phyloP scores from a whole-genome alignment of 2,329 filamentous ascomycete species.

The Dothiorella sarmentorum region DNA sequence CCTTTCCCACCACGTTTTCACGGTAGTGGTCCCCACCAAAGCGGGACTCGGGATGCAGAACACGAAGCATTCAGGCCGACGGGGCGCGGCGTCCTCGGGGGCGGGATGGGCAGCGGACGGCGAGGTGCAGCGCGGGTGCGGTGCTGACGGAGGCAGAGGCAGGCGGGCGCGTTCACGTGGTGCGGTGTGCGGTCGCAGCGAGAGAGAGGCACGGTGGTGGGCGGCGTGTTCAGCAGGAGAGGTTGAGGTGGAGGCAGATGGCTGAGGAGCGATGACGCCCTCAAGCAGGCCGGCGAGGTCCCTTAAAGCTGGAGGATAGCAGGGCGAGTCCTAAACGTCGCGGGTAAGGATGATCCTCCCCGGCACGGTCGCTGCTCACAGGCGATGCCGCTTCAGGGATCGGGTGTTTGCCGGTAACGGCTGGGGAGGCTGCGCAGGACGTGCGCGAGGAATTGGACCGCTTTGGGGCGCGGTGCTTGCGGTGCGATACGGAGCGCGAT shows the following conservation, averaged over 20 bases:
- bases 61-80: slow-evolving; percentile 16
- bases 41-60: slow-evolving; percentile 17
- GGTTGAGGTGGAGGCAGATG: background rate
- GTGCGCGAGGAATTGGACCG: slow-evolving; percentile 15
- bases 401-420: slow-evolving; percentile 17
- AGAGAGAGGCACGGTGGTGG: background rate
- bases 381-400: slow-evolving; percentile 19
- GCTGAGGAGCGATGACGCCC: slow-evolving; percentile 13
- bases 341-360: slow-evolving; percentile 17
- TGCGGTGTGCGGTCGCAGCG: background rate
- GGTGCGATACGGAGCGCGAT: slow-evolving; percentile 12
- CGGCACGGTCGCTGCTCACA: slow-evolving; percentile 7
- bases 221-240: background rate
- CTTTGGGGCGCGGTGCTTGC: slow-evolving; percentile 10
- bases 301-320: slow-evolving; percentile 16
- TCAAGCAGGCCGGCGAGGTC: slow-evolving; percentile 13
- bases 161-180: slow-evolving; percentile 8
- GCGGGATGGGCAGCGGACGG: background rate
- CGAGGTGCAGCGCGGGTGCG: background rate
- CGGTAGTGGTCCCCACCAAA: slow-evolving; percentile 17
- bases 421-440: slow-evolving; percentile 8
- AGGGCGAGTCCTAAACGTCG: background rate
- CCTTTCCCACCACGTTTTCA: slow-evolving; percentile 17
- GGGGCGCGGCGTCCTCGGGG: background rate
- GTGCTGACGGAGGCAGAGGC: background rate